These are phyloP conservation scores for Ophiostoma ulmi DNA, from an alignment of 2,329 filamentous ascomycete species.

Conservation along the genomic window DNA sequence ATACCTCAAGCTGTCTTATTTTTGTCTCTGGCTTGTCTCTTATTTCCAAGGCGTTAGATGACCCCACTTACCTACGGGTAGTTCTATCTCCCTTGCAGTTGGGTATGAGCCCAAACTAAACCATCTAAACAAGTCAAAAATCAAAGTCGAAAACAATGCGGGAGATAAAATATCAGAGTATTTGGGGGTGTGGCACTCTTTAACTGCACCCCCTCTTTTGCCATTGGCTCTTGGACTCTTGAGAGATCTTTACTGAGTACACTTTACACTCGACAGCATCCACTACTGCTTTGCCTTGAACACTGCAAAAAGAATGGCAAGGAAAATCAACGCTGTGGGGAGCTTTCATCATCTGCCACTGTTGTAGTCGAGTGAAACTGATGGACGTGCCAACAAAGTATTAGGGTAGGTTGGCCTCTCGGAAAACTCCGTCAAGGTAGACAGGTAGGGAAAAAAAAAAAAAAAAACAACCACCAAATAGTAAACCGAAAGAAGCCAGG, in stretches of 20 bases:
- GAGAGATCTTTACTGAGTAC: background rate
- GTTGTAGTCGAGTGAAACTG: background rate
- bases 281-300: background rate
- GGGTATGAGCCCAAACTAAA: background rate
- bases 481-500: background rate
- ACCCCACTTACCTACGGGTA: slow-evolving; percentile 12
- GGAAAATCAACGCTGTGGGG: background rate
- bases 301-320: background rate
- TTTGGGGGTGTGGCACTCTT: background rate
- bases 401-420: background rate
- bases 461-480: background rate
- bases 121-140: background rate
- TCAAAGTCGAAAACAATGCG: background rate
- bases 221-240: background rate
- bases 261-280: background rate
- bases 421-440: background rate
- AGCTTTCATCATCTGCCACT: slow-evolving; percentile 3
- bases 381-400: background rate
- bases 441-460: background rate
- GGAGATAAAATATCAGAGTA: slow-evolving; percentile 1
- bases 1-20: background rate
- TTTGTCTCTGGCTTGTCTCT: slow-evolving; percentile 5
- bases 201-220: background rate
- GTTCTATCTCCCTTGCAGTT: slow-evolving; percentile 3
- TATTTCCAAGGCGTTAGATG: slow-evolving; percentile 15